A percentile compares a stretch with the other conserved stretches of the same genome.
Evolutionary conservation across 2,329 filamentous ascomycete genomes (phyloP).

Genomic region (Nectriaceae sp.): DNA sequence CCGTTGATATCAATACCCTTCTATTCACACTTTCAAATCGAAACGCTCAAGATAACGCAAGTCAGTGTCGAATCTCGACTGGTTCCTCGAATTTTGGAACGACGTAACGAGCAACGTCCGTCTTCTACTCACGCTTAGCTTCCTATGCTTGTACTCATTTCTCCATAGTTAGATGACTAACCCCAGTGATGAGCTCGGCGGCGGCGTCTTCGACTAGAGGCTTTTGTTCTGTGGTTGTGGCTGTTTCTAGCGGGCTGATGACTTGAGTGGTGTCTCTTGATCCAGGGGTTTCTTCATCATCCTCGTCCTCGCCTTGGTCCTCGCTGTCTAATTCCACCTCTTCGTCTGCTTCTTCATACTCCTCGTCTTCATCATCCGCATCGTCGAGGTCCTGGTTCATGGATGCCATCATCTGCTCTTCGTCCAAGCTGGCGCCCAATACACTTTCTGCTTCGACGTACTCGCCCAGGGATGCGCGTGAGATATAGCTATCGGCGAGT

Average conservation of each 20-base stretch:
- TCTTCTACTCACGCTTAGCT: constrained; percentile 31
- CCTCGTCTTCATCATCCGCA: constrained; percentile 40
- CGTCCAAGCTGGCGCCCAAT: constrained; percentile 46
- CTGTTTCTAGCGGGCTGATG: not conserved
- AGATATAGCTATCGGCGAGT: constrained; percentile 32
- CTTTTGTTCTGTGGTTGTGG: too few relatives aligned
- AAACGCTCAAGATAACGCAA: not conserved
- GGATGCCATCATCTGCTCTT: constrained; percentile 43
- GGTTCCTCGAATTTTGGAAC: constrained; percentile 23
- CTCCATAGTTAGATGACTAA: constrained; percentile 54
- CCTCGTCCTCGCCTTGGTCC: constrained; percentile 39
- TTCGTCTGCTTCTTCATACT: constrained; percentile 40
- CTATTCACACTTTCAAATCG: not conserved
- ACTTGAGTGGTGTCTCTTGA: constrained; percentile 26
- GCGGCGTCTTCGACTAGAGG: constrained; percentile 47
- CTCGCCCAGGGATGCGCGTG: constrained; percentile 35
- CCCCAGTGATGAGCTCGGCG: constrained; percentile 61
- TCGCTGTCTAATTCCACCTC: constrained; percentile 42
- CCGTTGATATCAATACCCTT: constrained; percentile 16
- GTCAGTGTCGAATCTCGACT: constrained; percentile 29
- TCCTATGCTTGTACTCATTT: constrained; percentile 34
- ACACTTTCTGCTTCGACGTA: constrained; percentile 45
- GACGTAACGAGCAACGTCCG: constrained; percentile 12
- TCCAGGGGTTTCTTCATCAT: constrained; percentile 40
- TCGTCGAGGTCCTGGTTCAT: constrained; percentile 44